phyloP scores from a whole-genome alignment of 1,284 basidiomycete species.

The Cronartium quercuum region DNA sequence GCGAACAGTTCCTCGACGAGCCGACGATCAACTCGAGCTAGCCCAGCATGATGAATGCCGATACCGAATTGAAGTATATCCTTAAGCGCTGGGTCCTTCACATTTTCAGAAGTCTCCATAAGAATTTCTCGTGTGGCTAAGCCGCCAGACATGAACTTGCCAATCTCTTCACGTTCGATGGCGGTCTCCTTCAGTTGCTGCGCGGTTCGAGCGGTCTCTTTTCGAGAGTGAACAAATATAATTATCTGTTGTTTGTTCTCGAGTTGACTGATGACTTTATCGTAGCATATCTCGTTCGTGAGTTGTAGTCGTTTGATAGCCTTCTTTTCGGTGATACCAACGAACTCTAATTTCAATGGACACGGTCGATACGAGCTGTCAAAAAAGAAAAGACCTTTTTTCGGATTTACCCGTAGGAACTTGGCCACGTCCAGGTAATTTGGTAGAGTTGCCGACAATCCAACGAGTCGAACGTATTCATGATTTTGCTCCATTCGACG shows the following conservation, averaged over 20 bases:
- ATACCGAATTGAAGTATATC: conserved; percentile 95
- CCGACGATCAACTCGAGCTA: conserved; percentile 86
- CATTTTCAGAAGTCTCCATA: conserved; percentile 72
- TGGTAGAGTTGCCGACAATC: conserved; percentile 90
- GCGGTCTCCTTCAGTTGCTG: conserved; percentile 90
- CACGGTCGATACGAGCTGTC: conserved; percentile 90
- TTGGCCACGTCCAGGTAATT: conserved; percentile 99
- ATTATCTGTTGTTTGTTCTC: conserved; percentile 66
- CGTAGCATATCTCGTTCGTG: conserved; percentile 98
- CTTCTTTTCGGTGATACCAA: conserved; percentile 98
- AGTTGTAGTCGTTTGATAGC: conserved; percentile 97
- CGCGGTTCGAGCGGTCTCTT: conserved; percentile 96
- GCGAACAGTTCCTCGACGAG: conserved; percentile 93
- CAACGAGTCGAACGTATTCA: conserved; percentile 87
- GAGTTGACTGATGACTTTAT: conserved; percentile 62
- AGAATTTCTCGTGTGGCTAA: conserved; percentile 81
- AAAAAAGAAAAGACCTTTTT: conserved; percentile 93
- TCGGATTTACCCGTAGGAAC: conserved; percentile 89
- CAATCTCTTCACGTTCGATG: conserved; percentile 91
- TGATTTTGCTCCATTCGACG: conserved; percentile 89
- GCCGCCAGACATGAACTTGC: conserved; percentile 87
- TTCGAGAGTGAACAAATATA: conserved; percentile 96
- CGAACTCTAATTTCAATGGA: conserved; percentile 90
- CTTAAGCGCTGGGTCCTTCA: conserved; percentile 74
- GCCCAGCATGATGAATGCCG: conserved; percentile 97